A percentile compares a stretch with the other conserved stretches of the same genome.
phyloP scores from a whole-genome alignment of 805 yeast species.

The Metschnikowia borealis region DNA sequence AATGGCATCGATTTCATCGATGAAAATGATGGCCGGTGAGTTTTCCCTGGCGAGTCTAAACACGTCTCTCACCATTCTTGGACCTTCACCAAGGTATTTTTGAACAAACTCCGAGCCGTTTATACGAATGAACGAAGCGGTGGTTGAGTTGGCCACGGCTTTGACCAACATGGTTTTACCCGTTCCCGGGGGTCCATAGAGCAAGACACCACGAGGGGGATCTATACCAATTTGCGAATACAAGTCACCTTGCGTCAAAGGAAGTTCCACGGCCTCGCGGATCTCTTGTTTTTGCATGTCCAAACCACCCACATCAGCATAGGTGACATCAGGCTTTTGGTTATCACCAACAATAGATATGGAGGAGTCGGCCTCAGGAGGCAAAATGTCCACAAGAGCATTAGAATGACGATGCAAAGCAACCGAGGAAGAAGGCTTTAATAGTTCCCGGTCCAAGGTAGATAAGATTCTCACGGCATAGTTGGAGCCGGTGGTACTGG shows the following conservation, averaged over 20 bases:
- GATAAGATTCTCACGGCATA: slow-evolving; percentile 94
- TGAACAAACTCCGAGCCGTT: slow-evolving; percentile 98
- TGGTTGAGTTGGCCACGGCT: slow-evolving; percentile 96
- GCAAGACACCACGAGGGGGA: slow-evolving; percentile 95
- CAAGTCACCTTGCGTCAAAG: slow-evolving; percentile 90
- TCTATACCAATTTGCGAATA: slow-evolving; percentile 98
- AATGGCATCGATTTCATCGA: slow-evolving; percentile 98
- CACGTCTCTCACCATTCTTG: slow-evolving; percentile 98
- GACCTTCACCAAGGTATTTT: slow-evolving; percentile 98
- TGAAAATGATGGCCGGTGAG: slow-evolving; percentile 93
- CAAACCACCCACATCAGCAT: slow-evolving; percentile 97
- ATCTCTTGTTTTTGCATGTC: slow-evolving; percentile 99
- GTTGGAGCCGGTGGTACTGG: slow-evolving; percentile 96
- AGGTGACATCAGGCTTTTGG: slow-evolving; percentile 88
- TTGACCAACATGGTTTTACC: slow-evolving; percentile 99
- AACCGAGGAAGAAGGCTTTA: slow-evolving; percentile 92
- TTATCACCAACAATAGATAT: slow-evolving; percentile 92
- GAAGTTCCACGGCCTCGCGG: slow-evolving; percentile 96
- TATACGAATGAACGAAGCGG: slow-evolving; percentile 93
- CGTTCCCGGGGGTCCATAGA: slow-evolving; percentile 99
- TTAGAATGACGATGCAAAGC: slow-evolving; percentile 98
- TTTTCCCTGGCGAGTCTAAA: slow-evolving; percentile 96
- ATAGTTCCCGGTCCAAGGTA: slow-evolving; percentile 88
- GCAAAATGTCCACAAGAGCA: slow-evolving; percentile 93
- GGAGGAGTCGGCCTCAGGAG: slow-evolving; percentile 97